These are phyloP conservation scores for Thelephora ganbajun DNA, from an alignment of 768 basidiomycete species.

Conservation along the genomic window DNA sequence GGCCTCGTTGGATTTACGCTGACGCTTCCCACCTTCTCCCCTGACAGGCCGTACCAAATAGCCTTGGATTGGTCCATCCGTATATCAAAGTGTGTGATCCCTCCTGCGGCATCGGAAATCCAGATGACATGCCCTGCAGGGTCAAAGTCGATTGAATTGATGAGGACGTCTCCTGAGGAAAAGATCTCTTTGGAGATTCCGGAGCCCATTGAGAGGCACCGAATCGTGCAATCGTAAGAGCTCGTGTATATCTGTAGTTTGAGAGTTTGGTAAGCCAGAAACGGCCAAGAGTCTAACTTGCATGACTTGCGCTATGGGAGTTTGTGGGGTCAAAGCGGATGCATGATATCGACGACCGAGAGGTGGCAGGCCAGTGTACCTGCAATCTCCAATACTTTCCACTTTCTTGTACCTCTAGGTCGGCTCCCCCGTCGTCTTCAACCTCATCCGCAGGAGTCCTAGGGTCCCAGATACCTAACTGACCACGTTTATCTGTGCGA, in stretches of 20 bases:
- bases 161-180: constrained; percentile 42
- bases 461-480: constrained; percentile 80
- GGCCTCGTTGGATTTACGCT: constrained; percentile 66
- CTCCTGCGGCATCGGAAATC: constrained; percentile 64
- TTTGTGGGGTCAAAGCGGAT: constrained; percentile 69
- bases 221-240: constrained; percentile 71
- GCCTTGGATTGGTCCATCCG: constrained; percentile 42
- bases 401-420: constrained; percentile 32
- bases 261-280: background rate
- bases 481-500: constrained; percentile 61
- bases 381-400: constrained; percentile 75
- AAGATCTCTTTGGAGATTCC: constrained; percentile 61
- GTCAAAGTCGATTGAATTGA: constrained; percentile 58
- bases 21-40: constrained; percentile 64
- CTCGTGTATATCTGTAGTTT: constrained; percentile 55
- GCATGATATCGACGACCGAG: constrained; percentile 67
- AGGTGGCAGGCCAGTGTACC: constrained; percentile 70
- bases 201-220: constrained; percentile 57
- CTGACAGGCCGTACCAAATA: constrained; percentile 50
- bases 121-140: constrained; percentile 69
- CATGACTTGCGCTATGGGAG: constrained; percentile 45
- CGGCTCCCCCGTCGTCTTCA: constrained; percentile 33
- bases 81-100: constrained; percentile 63
- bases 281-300: background rate
- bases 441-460: constrained; percentile 53